Evolutionary conservation across 1,284 basidiomycete species (phyloP).

Genomic region (Gymnopus androsaceus): DNA sequence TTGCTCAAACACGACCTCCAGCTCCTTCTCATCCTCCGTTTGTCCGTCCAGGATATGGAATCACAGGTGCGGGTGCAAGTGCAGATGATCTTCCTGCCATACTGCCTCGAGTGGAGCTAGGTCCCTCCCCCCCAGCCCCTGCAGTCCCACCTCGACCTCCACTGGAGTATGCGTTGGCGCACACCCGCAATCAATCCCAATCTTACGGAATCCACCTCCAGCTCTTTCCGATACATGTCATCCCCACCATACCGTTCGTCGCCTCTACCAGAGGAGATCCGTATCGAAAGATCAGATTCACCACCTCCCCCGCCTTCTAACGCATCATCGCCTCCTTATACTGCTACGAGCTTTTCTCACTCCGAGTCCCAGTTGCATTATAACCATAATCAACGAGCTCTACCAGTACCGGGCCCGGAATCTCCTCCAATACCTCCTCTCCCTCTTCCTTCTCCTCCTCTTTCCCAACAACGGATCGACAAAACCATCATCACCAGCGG

Average conservation of each 20-base stretch:
- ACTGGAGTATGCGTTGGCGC: not conserved
- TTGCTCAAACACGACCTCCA: not conserved
- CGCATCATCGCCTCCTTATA: conserved; percentile 2
- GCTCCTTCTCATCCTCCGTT: not conserved
- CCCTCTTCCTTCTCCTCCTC: not conserved
- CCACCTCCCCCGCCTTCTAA: conserved; percentile 8
- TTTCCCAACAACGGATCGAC: not conserved
- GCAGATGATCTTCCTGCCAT: no score
- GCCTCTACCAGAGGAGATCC: conserved; percentile 15
- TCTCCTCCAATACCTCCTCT: not conserved
- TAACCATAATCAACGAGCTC: not conserved
- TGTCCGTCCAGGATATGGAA: no score
- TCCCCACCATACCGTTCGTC: conserved; percentile 17
- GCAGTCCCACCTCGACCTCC: not conserved
- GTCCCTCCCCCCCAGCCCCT: not conserved
- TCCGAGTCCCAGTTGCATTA: not conserved
- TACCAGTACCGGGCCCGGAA: not conserved
- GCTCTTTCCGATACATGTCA: conserved; percentile 6
- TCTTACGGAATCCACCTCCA: not conserved
- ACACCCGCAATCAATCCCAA: not conserved
- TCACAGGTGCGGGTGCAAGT: no score
- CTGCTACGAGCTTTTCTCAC: not conserved
- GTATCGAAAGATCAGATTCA: conserved; percentile 11
- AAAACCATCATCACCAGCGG: conserved; percentile 4
- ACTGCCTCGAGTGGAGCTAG: no score